phyloP scores from a whole-genome alignment of 805 yeast genomes.

The Maudiozyma barnettii region DNA sequence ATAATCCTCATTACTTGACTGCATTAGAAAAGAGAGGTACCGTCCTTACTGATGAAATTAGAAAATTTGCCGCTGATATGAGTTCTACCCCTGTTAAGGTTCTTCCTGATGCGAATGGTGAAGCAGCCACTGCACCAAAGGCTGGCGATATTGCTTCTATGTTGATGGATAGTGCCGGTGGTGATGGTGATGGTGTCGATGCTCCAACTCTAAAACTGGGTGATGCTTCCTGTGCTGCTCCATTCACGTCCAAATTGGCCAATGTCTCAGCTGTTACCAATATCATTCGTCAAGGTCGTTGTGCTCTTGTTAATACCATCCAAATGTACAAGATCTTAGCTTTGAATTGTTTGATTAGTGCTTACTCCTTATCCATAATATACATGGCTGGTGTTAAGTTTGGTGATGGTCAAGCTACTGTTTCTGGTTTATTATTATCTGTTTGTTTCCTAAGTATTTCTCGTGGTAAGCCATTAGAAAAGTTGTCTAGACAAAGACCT shows the following conservation, averaged over 20 bases:
- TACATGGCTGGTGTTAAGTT: conserved; percentile 95
- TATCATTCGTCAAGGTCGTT: conserved; percentile 94
- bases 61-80: conserved; percentile 47
- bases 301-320: conserved; percentile 92
- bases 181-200: conserved; percentile 46
- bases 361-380: conserved; percentile 87
- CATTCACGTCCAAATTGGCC: conserved; percentile 89
- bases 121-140: conserved; percentile 42
- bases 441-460: conserved; percentile 94
- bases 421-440: conserved; percentile 83
- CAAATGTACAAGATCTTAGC: conserved; percentile 99
- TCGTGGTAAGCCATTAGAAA: conserved; percentile 82
- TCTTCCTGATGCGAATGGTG: conserved; percentile 27
- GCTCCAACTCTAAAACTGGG: conserved; percentile 92
- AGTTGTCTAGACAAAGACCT: conserved; percentile 87
- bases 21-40: conserved; percentile 83
- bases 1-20: conserved; percentile 76
- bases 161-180: conserved; percentile 22
- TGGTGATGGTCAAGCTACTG: conserved; percentile 97
- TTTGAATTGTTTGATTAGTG: conserved; percentile 90
- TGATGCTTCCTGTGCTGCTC: conserved; percentile 98
- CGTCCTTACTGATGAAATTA: conserved; percentile 64
- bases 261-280: conserved; percentile 88
- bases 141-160: conserved; percentile 40
- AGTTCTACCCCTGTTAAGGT: conserved; percentile 31